Percentiles rank a stretch among this genome's conserved stretches.
Evolutionary conservation across 768 basidiomycete species (phyloP).

Genomic region (Phallus indusiatus): DNA sequence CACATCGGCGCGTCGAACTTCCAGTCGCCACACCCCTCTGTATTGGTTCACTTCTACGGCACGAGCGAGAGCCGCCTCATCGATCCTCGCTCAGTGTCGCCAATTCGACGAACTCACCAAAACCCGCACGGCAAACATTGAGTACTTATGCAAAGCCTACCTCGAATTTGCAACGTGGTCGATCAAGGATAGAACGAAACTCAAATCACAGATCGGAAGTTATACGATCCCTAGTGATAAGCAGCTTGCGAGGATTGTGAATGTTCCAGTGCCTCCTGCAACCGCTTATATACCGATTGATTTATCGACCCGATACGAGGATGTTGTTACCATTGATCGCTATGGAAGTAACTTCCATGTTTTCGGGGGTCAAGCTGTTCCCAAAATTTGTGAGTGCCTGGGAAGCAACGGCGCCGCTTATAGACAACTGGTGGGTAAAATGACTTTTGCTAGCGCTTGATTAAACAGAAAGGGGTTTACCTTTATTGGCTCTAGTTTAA

Average conservation of each 20-base stretch:
- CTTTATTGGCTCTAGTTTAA: conserved; percentile 55
- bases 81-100: conserved; percentile 48
- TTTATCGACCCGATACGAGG: conserved; percentile 52
- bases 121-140: conserved; percentile 39
- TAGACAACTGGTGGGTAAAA: conserved; percentile 64
- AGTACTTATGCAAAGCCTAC: conserved; percentile 53
- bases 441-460: not conserved
- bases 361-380: conserved; percentile 73
- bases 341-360: conserved; percentile 51
- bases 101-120: conserved; percentile 28
- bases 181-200: conserved; percentile 27
- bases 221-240: conserved; percentile 35
- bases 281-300: conserved; percentile 67
- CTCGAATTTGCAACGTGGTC: conserved; percentile 65
- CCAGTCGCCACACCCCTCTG: conserved; percentile 25
- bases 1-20: conserved; percentile 30
- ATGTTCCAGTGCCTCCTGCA: conserved; percentile 73
- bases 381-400: conserved; percentile 69
- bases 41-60: conserved; percentile 40
- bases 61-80: conserved; percentile 53
- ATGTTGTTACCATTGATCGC: conserved; percentile 56
- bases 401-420: conserved; percentile 58
- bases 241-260: conserved; percentile 37
- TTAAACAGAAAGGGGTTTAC: not conserved
- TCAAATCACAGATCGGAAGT: conserved; percentile 14